Conservation (phyloP, 768 basidiomycete species). For the Trametes cinnabarina region DNA sequence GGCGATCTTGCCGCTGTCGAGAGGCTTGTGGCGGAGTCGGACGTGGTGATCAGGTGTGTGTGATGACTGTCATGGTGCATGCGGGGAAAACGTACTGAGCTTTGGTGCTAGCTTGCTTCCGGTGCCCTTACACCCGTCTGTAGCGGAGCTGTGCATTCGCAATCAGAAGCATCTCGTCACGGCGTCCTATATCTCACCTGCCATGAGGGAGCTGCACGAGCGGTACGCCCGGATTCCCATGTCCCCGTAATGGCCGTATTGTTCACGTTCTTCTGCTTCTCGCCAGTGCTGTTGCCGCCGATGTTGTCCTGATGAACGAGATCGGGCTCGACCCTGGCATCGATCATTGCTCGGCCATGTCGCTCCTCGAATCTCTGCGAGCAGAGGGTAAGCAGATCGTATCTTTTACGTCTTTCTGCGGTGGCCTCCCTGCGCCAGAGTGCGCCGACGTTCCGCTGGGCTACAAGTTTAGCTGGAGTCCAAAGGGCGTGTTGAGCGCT, state of each 20-base stretch:
- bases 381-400: constrained; percentile 52
- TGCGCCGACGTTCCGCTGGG: constrained; percentile 61
- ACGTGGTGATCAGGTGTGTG: constrained; percentile 83
- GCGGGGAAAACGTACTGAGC: too few species aligned
- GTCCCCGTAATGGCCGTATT: not conserved
- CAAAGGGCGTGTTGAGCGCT: constrained; percentile 80
- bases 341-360: constrained; percentile 84
- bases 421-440: constrained; percentile 84
- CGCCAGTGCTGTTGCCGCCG: constrained; percentile 55
- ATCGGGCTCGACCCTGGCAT: constrained; percentile 89
- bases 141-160: constrained; percentile 73
- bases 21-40: constrained; percentile 56
- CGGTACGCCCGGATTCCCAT: constrained; percentile 44
- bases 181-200: constrained; percentile 83
- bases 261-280: not conserved
- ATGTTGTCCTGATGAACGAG: constrained; percentile 81
- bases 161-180: constrained; percentile 79
- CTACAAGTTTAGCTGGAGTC: constrained; percentile 96
- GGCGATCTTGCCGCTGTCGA: constrained; percentile 44
- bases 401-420: constrained; percentile 89
- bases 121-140: constrained; percentile 62
- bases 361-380: constrained; percentile 55
- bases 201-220: constrained; percentile 65
- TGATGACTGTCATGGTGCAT: too few species aligned
- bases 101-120: constrained; percentile 64